Evolutionary conservation across 2,329 filamentous ascomycete species (phyloP).

Genomic region (Rhynchosporium secalis): DNA sequence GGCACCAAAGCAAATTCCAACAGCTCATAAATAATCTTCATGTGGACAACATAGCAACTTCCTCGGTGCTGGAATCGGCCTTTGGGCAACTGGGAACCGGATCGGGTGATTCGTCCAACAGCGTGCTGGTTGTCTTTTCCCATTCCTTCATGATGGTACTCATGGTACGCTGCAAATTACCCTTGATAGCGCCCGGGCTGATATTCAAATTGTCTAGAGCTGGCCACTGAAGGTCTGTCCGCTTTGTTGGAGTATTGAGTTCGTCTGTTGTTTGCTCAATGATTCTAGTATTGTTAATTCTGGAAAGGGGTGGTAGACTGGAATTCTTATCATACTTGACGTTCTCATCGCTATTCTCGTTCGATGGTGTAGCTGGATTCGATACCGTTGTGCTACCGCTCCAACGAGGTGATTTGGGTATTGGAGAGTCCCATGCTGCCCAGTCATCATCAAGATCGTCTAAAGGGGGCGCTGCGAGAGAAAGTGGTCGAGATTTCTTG

Average conservation of each 20-base stretch:
- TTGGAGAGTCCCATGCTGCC: conserved; percentile 63
- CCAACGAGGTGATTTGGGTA: conserved; percentile 59
- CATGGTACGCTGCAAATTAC: conserved; percentile 79
- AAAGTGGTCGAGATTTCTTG: conserved; percentile 33
- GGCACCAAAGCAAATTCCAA: background rate
- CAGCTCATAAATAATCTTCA: conserved; percentile 18
- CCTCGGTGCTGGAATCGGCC: conserved; percentile 37
- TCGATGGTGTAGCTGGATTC: conserved; percentile 35
- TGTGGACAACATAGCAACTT: conserved; percentile 32
- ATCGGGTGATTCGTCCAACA: conserved; percentile 42
- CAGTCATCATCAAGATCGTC: conserved; percentile 57
- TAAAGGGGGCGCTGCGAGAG: conserved; percentile 32
- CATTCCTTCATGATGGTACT: conserved; percentile 86
- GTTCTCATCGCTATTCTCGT: conserved; percentile 28
- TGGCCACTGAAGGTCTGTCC: conserved; percentile 43
- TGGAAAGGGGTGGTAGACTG: conserved; percentile 12
- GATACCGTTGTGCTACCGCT: conserved; percentile 50
- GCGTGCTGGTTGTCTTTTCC: conserved; percentile 73
- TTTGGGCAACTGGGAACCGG: conserved; percentile 2
- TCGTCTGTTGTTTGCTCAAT: conserved; percentile 26
- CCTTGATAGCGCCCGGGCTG: conserved; percentile 69
- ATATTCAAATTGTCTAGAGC: conserved; percentile 52
- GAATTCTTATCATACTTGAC: conserved; percentile 33
- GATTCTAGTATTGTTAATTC: conserved; percentile 31
- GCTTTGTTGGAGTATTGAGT: conserved; percentile 30